phyloP scores from a whole-genome alignment of 2,329 filamentous ascomycete species.

The Colletotrichum graminicola region DNA sequence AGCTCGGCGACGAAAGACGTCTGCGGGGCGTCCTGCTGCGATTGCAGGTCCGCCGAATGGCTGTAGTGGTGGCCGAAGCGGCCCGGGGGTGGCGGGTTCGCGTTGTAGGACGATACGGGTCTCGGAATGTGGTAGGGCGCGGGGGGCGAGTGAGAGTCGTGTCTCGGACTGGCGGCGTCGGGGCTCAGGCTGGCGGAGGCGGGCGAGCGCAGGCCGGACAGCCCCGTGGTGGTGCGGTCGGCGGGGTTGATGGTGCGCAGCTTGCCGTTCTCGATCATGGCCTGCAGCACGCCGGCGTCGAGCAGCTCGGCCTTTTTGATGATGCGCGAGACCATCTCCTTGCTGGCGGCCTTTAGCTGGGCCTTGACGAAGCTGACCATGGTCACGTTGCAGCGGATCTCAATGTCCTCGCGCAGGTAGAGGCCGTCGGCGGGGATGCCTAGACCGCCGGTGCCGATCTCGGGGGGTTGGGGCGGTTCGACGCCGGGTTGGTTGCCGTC shows the following conservation, averaged over 20 bases:
- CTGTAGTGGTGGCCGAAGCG: slow-evolving; percentile 38
- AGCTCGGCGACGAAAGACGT: slow-evolving; percentile 54
- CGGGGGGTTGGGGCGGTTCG: slow-evolving; percentile 70
- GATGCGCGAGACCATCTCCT: slow-evolving; percentile 75
- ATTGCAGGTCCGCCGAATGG: slow-evolving; percentile 38
- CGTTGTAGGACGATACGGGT: slow-evolving; percentile 47
- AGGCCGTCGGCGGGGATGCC: slow-evolving; percentile 74
- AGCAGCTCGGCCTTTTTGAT: slow-evolving; percentile 79
- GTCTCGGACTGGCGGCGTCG: slow-evolving; percentile 34
- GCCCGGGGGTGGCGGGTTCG: slow-evolving; percentile 46
- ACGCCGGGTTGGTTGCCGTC: slow-evolving; percentile 76
- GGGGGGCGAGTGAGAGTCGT: slow-evolving; percentile 47
- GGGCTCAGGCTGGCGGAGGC: slow-evolving; percentile 24
- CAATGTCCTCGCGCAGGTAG: slow-evolving; percentile 77
- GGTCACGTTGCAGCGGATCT: slow-evolving; percentile 77
- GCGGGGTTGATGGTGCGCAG: slow-evolving; percentile 70
- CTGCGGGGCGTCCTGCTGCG: slow-evolving; percentile 44
- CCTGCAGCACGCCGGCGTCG: slow-evolving; percentile 73
- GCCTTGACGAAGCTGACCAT: slow-evolving; percentile 75
- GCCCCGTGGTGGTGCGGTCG: slow-evolving; percentile 56
- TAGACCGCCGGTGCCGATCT: slow-evolving; percentile 70
- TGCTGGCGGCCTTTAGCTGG: slow-evolving; percentile 74
- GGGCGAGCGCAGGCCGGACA: slow-evolving; percentile 26
- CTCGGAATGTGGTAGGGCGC: slow-evolving; percentile 58
- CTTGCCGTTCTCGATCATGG: slow-evolving; percentile 75